Percentiles rank a stretch among this genome's conserved stretches.
These are phyloP conservation scores for Penicillium sp. DNA, from an alignment of 2,329 filamentous ascomycete genomes.

Conservation along the genomic window DNA sequence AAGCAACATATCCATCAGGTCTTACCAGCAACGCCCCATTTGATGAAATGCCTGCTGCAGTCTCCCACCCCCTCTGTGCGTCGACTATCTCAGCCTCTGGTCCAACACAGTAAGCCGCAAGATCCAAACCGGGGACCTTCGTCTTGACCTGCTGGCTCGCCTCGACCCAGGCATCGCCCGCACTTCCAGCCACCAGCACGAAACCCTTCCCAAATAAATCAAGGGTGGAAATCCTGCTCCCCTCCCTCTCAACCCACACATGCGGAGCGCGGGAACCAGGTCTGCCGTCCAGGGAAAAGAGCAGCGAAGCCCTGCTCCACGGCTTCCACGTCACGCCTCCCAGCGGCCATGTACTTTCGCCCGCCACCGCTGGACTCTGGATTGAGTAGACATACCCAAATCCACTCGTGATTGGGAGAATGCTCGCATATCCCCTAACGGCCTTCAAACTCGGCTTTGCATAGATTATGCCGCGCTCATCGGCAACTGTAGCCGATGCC, in stretches of 20 bases:
- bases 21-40: constrained; percentile 5
- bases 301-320: constrained; percentile 4
- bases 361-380: constrained; percentile 3
- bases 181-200: constrained; percentile 7
- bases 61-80: constrained; percentile 2
- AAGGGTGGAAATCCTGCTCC: constrained; percentile 2
- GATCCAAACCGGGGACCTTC: neutral
- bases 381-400: constrained; percentile 10
- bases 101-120: neutral
- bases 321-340: constrained; percentile 9
- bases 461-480: constrained; percentile 5
- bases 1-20: constrained; percentile 10
- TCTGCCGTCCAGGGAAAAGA: constrained; percentile 10
- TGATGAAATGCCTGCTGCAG: constrained; percentile 9
- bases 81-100: neutral
- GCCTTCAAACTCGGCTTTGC: neutral
- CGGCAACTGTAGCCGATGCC: constrained; percentile 4
- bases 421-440: neutral
- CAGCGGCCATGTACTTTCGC: constrained; percentile 5
- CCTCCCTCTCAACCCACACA: constrained; percentile 8
- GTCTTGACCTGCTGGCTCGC: neutral
- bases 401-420: neutral
- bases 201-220: constrained; percentile 8
- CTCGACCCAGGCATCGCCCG: constrained; percentile 2
- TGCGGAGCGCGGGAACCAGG: constrained; percentile 11